Evolutionary conservation across 192 early-diverging fungal genomes (phyloP).

Genomic region (Linnemannia elongata): DNA sequence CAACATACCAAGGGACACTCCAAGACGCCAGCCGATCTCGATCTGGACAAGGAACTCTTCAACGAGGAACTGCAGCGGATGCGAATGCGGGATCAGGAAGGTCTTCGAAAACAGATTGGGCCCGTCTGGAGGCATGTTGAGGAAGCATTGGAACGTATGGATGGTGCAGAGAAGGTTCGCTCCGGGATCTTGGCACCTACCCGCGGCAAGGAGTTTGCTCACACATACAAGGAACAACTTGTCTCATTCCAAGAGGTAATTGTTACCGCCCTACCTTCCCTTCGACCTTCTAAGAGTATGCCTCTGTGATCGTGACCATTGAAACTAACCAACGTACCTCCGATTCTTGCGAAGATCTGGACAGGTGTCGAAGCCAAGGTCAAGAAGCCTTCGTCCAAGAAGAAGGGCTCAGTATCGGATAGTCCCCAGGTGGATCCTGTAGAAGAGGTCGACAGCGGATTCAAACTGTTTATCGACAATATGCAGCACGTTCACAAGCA

Average conservation of each 20-base stretch:
- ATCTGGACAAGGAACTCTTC: slow-evolving; percentile 75
- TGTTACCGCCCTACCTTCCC: not conserved
- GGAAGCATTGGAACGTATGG: slow-evolving; percentile 49
- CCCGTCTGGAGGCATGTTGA: slow-evolving; percentile 75
- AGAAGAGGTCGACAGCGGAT: slow-evolving; percentile 41
- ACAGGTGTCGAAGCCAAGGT: slow-evolving; percentile 30
- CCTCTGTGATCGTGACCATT: not conserved
- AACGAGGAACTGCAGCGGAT: slow-evolving; percentile 73
- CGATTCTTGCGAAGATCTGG: slow-evolving; percentile 28
- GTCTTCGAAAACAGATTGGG: slow-evolving; percentile 71
- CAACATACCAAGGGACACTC: slow-evolving; percentile 76
- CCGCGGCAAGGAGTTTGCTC: slow-evolving; percentile 53
- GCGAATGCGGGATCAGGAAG: slow-evolving; percentile 66
- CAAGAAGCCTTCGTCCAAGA: slow-evolving; percentile 43
- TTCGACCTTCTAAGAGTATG: not conserved
- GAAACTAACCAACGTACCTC: not conserved
- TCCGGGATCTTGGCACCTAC: slow-evolving; percentile 43
- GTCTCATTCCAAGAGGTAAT: slow-evolving; percentile 53
- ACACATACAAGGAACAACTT: slow-evolving; percentile 46
- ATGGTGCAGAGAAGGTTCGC: slow-evolving; percentile 53
- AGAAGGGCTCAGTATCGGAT: slow-evolving; percentile 16
- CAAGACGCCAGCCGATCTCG: slow-evolving; percentile 77
- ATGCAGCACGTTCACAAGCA: slow-evolving; percentile 47
- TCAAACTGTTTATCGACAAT: slow-evolving; percentile 48
- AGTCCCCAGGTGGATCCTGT: slow-evolving; percentile 27